Conservation (phyloP, 2,329 filamentous ascomycete species). For the Didymellaceae sp. region DNA sequence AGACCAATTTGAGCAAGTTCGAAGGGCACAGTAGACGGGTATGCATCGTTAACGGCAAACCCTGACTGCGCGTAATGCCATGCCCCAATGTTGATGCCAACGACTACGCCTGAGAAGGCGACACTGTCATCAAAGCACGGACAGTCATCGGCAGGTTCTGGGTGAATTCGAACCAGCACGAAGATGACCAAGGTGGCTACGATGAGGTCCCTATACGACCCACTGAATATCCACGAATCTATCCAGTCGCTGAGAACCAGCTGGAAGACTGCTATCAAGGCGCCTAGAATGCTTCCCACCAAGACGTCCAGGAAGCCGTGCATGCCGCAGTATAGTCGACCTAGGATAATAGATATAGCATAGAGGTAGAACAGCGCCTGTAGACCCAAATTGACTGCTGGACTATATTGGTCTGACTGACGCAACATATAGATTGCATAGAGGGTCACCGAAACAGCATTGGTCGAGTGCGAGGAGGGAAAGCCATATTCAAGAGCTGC, state of each 20-base stretch:
- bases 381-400: slow-evolving; percentile 66
- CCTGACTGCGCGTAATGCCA: slow-evolving; percentile 77
- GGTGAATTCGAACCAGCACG: slow-evolving; percentile 83
- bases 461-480: slow-evolving; percentile 95
- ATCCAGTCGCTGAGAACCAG: slow-evolving; percentile 64
- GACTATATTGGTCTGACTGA: slow-evolving; percentile 65
- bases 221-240: slow-evolving; percentile 70
- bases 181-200: slow-evolving; percentile 71
- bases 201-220: slow-evolving; percentile 65
- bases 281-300: slow-evolving; percentile 78
- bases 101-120: slow-evolving; percentile 86
- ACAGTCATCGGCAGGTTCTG: slow-evolving; percentile 94
- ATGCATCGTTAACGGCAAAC: slow-evolving; percentile 60
- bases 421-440: slow-evolving; percentile 78
- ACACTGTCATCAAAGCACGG: slow-evolving; percentile 97
- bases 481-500: slow-evolving; percentile 96
- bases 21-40: slow-evolving; percentile 68
- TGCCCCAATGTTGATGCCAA: slow-evolving; percentile 80
- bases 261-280: slow-evolving; percentile 64
- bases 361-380: slow-evolving; percentile 82
- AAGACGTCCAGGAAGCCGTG: slow-evolving; percentile 94
- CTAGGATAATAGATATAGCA: slow-evolving; percentile 85
- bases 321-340: slow-evolving; percentile 97
- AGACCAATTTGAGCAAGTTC: slow-evolving; percentile 71
- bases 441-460: slow-evolving; percentile 91